Evolutionary conservation across 2,329 filamentous ascomycete species (phyloP).

Genomic region (Cladosporium sp.): DNA sequence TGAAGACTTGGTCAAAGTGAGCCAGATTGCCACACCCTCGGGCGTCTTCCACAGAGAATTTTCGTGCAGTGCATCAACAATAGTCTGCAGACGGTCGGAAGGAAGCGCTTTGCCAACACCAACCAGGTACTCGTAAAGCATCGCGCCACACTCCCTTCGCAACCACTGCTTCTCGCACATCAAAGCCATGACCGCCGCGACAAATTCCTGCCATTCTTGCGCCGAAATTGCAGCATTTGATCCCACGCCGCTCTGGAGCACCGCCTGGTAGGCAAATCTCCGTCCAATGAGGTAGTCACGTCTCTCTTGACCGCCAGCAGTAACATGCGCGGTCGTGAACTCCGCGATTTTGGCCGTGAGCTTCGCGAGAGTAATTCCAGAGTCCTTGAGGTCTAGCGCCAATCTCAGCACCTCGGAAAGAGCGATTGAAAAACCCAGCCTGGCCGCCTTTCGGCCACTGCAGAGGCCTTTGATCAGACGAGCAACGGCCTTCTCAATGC

Average conservation of each 20-base stretch:
- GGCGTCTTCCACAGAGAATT: slow-evolving; percentile 73
- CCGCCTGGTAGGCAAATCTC: slow-evolving; percentile 82
- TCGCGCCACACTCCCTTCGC: slow-evolving; percentile 80
- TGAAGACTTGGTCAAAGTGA: slow-evolving; percentile 66
- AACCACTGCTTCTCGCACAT: slow-evolving; percentile 85
- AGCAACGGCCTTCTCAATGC: slow-evolving; percentile 42
- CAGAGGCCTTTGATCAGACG: slow-evolving; percentile 81
- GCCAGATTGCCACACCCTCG: slow-evolving; percentile 87
- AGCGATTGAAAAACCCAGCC: slow-evolving; percentile 86
- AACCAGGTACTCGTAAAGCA: slow-evolving; percentile 69
- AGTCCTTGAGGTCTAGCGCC: slow-evolving; percentile 45
- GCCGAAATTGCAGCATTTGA: slow-evolving; percentile 58
- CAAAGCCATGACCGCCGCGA: slow-evolving; percentile 72
- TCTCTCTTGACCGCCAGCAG: slow-evolving; percentile 70
- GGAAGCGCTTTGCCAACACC: slow-evolving; percentile 24
- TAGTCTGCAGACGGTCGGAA: slow-evolving; percentile 22
- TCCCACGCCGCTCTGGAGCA: slow-evolving; percentile 75
- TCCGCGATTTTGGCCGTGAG: slow-evolving; percentile 54
- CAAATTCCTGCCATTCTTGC: slow-evolving; percentile 63
- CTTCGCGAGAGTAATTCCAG: slow-evolving; percentile 36
- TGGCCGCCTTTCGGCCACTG: slow-evolving; percentile 83
- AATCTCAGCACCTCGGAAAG: slow-evolving; percentile 77
- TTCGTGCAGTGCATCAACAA: slow-evolving; percentile 31
- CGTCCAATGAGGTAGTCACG: slow-evolving; percentile 82
- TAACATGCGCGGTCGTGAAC: slow-evolving; percentile 53